phyloP scores from a whole-genome alignment of 139 green algal species.

The Chlorella sp. region DNA sequence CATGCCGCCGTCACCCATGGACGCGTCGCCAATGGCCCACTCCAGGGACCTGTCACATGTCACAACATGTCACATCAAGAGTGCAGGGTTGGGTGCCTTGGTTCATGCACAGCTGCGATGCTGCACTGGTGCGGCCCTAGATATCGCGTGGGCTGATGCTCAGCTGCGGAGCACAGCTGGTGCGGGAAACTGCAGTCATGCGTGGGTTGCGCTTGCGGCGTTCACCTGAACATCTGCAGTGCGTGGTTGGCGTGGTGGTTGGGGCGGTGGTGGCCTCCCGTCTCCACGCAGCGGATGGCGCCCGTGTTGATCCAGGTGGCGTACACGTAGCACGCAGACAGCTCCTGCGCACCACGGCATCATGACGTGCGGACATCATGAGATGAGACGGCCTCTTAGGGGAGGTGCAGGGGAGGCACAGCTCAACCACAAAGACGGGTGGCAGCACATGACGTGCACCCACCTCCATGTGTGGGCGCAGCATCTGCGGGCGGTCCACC shows the following conservation, averaged over 20 bases:
- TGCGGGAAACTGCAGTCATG: background rate
- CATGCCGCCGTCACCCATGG: background rate
- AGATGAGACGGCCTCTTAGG: no score
- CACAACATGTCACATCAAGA: no score
- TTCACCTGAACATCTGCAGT: conserved; percentile 78
- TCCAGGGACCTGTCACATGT: conserved; percentile 48
- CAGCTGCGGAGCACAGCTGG: background rate
- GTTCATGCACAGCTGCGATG: no score
- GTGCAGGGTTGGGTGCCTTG: no score
- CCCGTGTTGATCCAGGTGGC: conserved; percentile 87
- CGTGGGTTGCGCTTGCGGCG: background rate
- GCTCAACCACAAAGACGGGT: no score
- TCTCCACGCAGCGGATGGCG: conserved; percentile 85
- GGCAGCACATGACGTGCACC: no score
- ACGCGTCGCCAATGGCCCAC: conserved; percentile 57
- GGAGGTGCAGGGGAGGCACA: no score
- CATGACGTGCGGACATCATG: no score
- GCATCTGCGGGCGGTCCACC: conserved; percentile 51
- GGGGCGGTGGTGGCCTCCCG: conserved; percentile 85
- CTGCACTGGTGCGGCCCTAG: background rate
- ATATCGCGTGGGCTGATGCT: no score
- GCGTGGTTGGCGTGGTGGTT: conserved; percentile 86
- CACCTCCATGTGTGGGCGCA: conserved; percentile 43
- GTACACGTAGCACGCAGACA: conserved; percentile 42
- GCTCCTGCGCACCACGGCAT: no score